Conservation (phyloP, 306 rosid species). For the Cucurbita ficifolia region DNA sequence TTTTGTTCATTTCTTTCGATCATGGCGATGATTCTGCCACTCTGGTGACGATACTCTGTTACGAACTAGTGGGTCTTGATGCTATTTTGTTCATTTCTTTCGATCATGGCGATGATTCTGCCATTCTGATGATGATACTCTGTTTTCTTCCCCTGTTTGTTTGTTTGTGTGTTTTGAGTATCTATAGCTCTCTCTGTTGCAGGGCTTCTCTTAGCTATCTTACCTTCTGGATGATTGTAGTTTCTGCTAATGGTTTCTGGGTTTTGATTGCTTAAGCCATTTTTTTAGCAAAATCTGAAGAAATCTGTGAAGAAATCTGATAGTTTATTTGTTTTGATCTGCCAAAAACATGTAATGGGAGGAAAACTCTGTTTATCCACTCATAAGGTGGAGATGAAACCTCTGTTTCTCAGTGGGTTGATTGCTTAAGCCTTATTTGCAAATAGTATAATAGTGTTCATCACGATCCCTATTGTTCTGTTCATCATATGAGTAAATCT, state of each 20-base stretch:
- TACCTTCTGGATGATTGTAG: not conserved
- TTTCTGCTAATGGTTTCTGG: not conserved
- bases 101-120: not conserved
- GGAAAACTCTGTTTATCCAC: not conserved
- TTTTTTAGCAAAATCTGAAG: not conserved
- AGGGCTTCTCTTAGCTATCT: not conserved
- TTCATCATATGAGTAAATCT: not conserved
- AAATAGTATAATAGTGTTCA: not conserved
- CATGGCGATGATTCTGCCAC: not conserved
- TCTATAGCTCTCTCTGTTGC: not conserved
- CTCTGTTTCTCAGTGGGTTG: not conserved
- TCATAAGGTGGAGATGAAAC: not conserved
- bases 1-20: not conserved
- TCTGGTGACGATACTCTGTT: not conserved
- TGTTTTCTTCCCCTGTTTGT: slow-evolving; percentile 1
- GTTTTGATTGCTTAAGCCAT: not conserved
- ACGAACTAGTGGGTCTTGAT: not conserved
- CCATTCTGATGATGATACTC: not conserved
- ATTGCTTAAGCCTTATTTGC: not conserved
- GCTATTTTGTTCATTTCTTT: not conserved
- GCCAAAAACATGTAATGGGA: not conserved
- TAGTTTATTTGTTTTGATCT: not conserved
- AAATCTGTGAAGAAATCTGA: not conserved
- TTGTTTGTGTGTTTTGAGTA: too few species aligned
- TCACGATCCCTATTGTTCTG: not conserved